A percentile compares a stretch with the other conserved stretches of the same genome.
Conservation (phyloP, 176 grass and related monocot genomes). For the Zea mays region DNA sequence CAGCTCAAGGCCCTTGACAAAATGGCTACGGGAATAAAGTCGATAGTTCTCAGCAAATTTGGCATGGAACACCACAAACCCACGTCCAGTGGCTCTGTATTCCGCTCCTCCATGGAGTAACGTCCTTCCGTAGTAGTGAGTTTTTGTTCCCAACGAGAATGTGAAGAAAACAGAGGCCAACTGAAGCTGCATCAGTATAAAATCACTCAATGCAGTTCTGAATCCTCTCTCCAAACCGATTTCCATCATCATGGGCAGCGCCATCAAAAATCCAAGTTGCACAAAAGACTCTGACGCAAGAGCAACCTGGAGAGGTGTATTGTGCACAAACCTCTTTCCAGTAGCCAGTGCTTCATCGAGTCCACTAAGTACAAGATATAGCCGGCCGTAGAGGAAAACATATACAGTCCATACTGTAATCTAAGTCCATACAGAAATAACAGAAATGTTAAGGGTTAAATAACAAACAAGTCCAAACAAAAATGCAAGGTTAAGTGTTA, state of each 20-base stretch:
- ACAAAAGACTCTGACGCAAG: slow-evolving; percentile 95
- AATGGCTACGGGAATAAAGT: slow-evolving; percentile 95
- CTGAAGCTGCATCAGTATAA: slow-evolving; percentile 97
- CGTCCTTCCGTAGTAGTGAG: slow-evolving; percentile 92
- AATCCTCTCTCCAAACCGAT: slow-evolving; percentile 95
- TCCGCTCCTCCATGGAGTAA: slow-evolving; percentile 96
- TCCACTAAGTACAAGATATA: slow-evolving; percentile 97
- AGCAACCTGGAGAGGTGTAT: slow-evolving; percentile 85
- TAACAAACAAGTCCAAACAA: slow-evolving; percentile 9
- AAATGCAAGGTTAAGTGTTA: slow-evolving; percentile 1
- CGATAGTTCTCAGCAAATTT: slow-evolving; percentile 94
- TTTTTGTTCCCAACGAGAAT: slow-evolving; percentile 97
- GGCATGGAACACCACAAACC: slow-evolving; percentile 95
- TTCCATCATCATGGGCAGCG: slow-evolving; percentile 99
- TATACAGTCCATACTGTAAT: slow-evolving; percentile 91
- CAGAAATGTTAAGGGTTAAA: slow-evolving; percentile 1
- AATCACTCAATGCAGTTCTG: slow-evolving; percentile 92
- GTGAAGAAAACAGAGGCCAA: slow-evolving; percentile 98
- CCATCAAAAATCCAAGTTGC: slow-evolving; percentile 95
- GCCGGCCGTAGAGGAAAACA: slow-evolving; percentile 95
- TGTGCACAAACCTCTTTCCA: slow-evolving; percentile 77
- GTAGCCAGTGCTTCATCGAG: slow-evolving; percentile 79
- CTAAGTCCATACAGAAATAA: slow-evolving; percentile 44
- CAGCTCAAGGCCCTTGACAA: slow-evolving; percentile 95
- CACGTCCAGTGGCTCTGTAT: slow-evolving; percentile 93